Base-by-base conservation (phyloP, 2,329 filamentous ascomycete genomes). In the Leptographium lundbergii region DNA sequence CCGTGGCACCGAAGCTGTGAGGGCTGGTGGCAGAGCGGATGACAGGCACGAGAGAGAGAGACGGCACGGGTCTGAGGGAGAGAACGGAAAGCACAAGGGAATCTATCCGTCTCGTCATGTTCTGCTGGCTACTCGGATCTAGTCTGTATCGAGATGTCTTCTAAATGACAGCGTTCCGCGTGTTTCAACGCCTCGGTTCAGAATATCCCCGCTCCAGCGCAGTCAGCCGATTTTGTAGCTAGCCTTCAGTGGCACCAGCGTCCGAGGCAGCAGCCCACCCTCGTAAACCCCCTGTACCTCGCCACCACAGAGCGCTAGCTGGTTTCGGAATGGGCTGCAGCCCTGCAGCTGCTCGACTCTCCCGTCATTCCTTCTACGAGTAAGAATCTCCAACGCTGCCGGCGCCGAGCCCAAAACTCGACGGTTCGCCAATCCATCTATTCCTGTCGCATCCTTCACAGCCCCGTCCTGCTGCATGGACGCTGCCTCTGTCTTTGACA, bases 1-100 rank as follows among this genome's bases (percentile, higher is more conserved):
- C 22, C 29, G 24, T 4, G 5, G 17, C 9, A 19, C 54, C 60
- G 48, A 61, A 60, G 54, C 39, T 63, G 29, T 61, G 45, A 57
- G 39, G 4, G n/a, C 6, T 3, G 10, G 24, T 3, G 11, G 9
- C 7, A 24, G 51, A 4, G 14, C 22, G 24, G 4, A 32, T 19
- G 50, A 9, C 32, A n/a, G 6, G 17, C 11, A 10, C 6, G 13
- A 42, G 11, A 27, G 22, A 19, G 19, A n/a, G 51, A 36, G 34
- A 13, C 3, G n/a, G n/a, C 25, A 54, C 10, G 13, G 34, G 32
- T 6, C 4, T 4, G 34, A 17, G 19, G 3, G 19, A 17, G 9
- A 34, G 32, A 34, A 34, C 9, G 14, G 39, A 42, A 42, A 17
- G 39, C 39, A 13, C 4, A 42, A 14, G 13, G 39, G 39, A 19